Evolutionary conservation across 1,139 yeast genomes (phyloP).

Genomic region (Candida sanyaensis): DNA sequence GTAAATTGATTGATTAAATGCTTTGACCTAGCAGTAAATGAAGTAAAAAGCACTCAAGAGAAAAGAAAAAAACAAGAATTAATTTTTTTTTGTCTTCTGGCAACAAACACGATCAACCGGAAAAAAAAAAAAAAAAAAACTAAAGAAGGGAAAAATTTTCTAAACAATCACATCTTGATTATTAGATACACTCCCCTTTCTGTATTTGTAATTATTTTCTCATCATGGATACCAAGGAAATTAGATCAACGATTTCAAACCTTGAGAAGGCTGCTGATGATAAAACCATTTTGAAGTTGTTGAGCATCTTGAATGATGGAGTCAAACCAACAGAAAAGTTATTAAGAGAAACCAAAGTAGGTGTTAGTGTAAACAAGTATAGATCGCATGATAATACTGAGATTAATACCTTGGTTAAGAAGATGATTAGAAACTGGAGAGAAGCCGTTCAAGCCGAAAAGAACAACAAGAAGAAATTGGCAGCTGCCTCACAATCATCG

Average conservation of each 20-base stretch:
- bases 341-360: constrained; percentile 92
- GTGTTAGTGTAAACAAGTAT: constrained; percentile 91
- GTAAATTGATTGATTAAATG: no score
- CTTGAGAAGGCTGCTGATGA: constrained; percentile 77
- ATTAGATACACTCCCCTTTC: background rate
- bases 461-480: constrained; percentile 38
- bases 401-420: constrained; percentile 71
- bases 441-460: constrained; percentile 83
- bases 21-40: no score
- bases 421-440: constrained; percentile 86
- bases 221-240: constrained; percentile 72
- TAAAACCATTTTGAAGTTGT: constrained; percentile 63
- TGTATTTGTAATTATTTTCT: background rate
- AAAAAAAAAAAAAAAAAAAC: background rate
- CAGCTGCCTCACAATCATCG: constrained; percentile 3
- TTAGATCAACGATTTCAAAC: constrained; percentile 64
- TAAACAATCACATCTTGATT: background rate
- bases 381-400: constrained; percentile 68
- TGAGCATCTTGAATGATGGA: constrained; percentile 67
- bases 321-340: constrained; percentile 84
- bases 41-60: no score
- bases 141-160: background rate
- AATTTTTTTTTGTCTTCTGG: no score
- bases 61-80: no score
- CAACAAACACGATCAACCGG: no score